Conservation (phyloP, 129 eudicot genomes). For the Daucus carota region DNA sequence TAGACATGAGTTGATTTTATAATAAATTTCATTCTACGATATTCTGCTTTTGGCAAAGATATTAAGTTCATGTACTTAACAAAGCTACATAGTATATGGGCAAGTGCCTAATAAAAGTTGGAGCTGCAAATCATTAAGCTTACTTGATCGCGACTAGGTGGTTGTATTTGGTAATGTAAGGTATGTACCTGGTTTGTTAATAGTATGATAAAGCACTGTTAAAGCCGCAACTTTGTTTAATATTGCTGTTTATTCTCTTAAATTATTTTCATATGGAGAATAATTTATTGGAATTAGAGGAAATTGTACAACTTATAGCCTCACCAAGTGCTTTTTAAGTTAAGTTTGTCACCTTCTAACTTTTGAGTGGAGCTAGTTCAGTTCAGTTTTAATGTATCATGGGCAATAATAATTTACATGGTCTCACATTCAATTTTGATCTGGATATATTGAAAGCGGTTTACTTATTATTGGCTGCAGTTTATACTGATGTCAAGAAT, state of each 20-base stretch:
- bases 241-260: neutral
- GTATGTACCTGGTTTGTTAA: constrained; percentile 22
- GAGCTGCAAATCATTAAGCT: constrained; percentile 68
- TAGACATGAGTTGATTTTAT: too few relatives aligned
- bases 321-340: neutral
- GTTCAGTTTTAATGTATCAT: neutral
- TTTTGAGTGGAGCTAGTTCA: neutral
- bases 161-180: constrained; percentile 94
- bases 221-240: neutral
- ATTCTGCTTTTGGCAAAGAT: too few relatives aligned
- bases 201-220: neutral
- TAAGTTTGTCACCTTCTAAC: neutral
- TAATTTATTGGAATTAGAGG: neutral
- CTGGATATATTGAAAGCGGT: neutral
- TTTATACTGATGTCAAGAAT: neutral
- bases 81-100: constrained; percentile 86
- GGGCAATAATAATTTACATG: neutral
- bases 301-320: neutral
- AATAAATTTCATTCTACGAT: neutral
- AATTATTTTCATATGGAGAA: neutral
- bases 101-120: constrained; percentile 72
- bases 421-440: neutral
- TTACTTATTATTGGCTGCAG: neutral
- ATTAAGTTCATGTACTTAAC: too few relatives aligned
- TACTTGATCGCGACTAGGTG: constrained; percentile 88